Conservation (phyloP, 2,329 filamentous ascomycete species). For the Pseudogymnoascus sp. region DNA sequence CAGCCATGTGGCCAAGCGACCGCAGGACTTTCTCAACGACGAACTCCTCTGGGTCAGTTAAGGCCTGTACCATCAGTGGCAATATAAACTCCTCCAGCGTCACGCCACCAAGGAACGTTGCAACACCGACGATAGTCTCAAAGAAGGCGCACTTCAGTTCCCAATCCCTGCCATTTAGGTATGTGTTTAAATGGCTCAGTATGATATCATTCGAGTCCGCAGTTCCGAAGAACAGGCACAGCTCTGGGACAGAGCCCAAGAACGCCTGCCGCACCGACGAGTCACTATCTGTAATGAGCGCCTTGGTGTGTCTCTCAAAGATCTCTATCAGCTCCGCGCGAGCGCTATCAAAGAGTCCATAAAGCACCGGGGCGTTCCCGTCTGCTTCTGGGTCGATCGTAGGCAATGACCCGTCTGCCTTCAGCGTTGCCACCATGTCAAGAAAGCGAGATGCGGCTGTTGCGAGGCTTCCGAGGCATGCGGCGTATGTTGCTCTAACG, state of each 20-base stretch:
- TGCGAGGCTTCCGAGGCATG: slow-evolving; percentile 81
- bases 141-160: slow-evolving; percentile 95
- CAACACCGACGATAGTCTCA: slow-evolving; percentile 87
- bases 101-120: slow-evolving; percentile 78
- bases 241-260: slow-evolving; percentile 77
- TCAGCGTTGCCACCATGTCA: slow-evolving; percentile 81
- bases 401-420: slow-evolving; percentile 73
- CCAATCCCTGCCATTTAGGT: slow-evolving; percentile 94
- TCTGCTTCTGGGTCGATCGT: slow-evolving; percentile 69
- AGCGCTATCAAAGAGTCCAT: slow-evolving; percentile 82
- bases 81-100: slow-evolving; percentile 92
- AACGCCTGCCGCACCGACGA: slow-evolving; percentile 84
- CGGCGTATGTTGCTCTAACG: slow-evolving; percentile 85
- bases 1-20: slow-evolving; percentile 79
- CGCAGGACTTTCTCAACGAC: slow-evolving; percentile 87
- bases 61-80: slow-evolving; percentile 88
- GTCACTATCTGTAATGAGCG: slow-evolving; percentile 78
- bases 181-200: slow-evolving; percentile 90
- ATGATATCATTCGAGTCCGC: slow-evolving; percentile 94
- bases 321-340: slow-evolving; percentile 71
- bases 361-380: slow-evolving; percentile 61
- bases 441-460: slow-evolving; percentile 77
- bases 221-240: slow-evolving; percentile 92
- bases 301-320: slow-evolving; percentile 83
- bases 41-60: slow-evolving; percentile 88